phyloP scores from a whole-genome alignment of 495 filamentous ascomycete genomes.

The Annulohypoxylon bovei region DNA sequence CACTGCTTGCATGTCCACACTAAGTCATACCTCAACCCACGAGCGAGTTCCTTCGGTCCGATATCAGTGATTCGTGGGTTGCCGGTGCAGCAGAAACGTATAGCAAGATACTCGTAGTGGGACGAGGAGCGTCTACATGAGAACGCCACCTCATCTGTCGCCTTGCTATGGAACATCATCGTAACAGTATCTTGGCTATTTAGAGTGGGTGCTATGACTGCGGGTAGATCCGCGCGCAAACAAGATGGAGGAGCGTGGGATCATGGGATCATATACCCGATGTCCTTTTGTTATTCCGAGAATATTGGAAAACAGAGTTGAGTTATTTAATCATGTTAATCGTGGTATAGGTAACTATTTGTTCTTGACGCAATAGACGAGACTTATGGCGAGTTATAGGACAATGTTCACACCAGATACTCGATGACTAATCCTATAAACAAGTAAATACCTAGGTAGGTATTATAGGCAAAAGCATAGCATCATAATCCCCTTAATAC shows the following conservation, averaged over 20 bases:
- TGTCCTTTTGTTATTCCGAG: background rate
- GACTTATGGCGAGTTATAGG: background rate
- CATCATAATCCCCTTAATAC: background rate
- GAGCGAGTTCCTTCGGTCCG: constrained; percentile 1
- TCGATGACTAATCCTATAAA: constrained; percentile 11
- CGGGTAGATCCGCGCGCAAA: background rate
- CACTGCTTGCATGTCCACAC: background rate
- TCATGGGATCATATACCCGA: background rate
- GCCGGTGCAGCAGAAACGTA: background rate
- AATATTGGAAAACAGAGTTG: background rate
- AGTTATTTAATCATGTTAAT: background rate
- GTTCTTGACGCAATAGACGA: background rate
- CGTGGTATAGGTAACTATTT: too few relatives aligned
- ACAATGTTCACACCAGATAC: background rate
- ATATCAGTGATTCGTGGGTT: background rate
- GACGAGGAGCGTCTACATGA: background rate
- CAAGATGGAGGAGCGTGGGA: background rate
- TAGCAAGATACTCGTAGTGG: background rate
- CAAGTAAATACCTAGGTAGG: background rate
- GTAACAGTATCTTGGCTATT: background rate
- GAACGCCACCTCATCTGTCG: background rate
- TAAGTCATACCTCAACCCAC: background rate
- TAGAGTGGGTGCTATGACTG: background rate
- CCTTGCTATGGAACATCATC: background rate
- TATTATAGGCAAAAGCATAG: background rate